Percentiles rank a stretch among this genome's conserved stretches.
Evolutionary conservation across 31 red algal species (phyloP).

Genomic region (Porphyra umbilicalis): DNA sequence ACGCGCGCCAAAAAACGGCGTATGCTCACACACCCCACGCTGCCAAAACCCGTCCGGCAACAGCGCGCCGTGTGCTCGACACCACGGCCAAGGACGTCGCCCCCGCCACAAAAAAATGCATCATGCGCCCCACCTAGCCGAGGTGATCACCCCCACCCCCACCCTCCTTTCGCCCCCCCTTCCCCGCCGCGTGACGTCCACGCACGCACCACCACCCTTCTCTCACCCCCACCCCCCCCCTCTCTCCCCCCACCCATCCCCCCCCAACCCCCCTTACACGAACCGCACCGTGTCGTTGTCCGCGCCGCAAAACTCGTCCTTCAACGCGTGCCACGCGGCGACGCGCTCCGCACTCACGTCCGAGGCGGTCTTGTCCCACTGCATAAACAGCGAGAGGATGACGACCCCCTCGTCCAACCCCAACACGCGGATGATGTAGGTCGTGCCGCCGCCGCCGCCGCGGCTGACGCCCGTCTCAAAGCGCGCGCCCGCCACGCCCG

Average conservation of each 20-base stretch:
- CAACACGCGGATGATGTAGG: conserved; percentile 80
- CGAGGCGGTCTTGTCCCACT: conserved; percentile 65
- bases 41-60: too few species aligned
- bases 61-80: too few species aligned
- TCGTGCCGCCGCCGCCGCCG: conserved; percentile 30
- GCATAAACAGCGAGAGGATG: conserved; percentile 69
- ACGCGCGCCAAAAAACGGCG: too few species aligned
- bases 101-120: too few species aligned
- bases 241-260: neutral
- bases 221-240: neutral
- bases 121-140: too few species aligned
- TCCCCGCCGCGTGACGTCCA: too few species aligned
- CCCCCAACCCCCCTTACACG: neutral
- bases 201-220: neutral
- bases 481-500: conserved; percentile 55
- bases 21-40: too few species aligned
- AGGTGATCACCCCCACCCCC: too few species aligned
- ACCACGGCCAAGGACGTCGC: too few species aligned
- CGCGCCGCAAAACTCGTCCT: conserved; percentile 33
- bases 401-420: conserved; percentile 63
- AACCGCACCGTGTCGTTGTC: neutral
- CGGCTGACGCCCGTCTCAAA: conserved; percentile 86
- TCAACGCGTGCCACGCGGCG: conserved; percentile 63
- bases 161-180: too few species aligned
- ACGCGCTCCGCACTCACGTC: conserved; percentile 56